Evolutionary conservation across 441 rosid genomes (phyloP), one percentile per base, ranked within the genome.

Genomic region (Brassica hybrid): DNA sequence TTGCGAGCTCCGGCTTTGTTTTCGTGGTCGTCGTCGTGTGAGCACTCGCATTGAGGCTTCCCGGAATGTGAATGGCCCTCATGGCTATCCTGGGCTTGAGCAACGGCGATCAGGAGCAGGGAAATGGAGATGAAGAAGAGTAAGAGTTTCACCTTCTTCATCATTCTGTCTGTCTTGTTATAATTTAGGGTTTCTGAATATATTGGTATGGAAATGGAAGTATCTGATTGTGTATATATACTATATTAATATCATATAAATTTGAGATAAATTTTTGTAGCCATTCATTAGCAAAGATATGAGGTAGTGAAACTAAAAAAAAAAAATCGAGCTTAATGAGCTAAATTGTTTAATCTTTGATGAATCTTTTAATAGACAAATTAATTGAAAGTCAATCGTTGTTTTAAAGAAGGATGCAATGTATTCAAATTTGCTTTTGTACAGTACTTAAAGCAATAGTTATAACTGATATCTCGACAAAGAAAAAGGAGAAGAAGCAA

Each of bases 1-100:
- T 73, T 84, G 0, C 50, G 83, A 6, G 93, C 90, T 7, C 78
- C 68, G 1, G 79, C 18, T 71, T 77, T 84, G 76, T 85, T 73
- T 17, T 68, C 85, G 0, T 62, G 74, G 27, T 74, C 83, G 0
- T 19, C 14, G 0, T 80, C 85, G 43, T 87, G 84, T 3, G 86
- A 78, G 78, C 90, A 85, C 10, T 83, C 86, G 17, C 90, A 84
- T 4, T 72, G 6, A 0, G 36, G 23, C 7, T 10, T 54, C 6
- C 81, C 73, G 2, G 67, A 71, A 60, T 81, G 65, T 0, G 82
- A 18, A 56, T 78, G 84, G 61, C 84, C 85, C 52, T 86, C 78
- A 0, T 78, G 82, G 5, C 79, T 82, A 1, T 3, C 58, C 13
- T 81, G 19, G 9, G 83, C 86, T 4, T 81, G 74, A 6, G 67